Evolutionary conservation across 352 stramenopile species (phyloP), one percentile per base, ranked within the genome.

Genomic region (Blastocystis sp.): DNA sequence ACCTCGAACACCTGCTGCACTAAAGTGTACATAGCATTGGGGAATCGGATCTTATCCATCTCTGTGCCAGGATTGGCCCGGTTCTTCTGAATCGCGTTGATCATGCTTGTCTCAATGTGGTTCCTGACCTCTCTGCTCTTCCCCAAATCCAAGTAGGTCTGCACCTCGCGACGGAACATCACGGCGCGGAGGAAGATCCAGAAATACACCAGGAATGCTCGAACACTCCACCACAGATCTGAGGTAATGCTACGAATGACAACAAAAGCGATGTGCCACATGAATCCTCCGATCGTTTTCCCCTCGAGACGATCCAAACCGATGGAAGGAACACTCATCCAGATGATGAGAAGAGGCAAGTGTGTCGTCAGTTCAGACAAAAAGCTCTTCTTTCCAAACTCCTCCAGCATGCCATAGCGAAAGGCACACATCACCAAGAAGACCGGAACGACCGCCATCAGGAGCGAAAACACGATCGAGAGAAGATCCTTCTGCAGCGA

Each of bases 311-410:
- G 18, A 39, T n/a, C 8, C 47, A 66, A 26, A 41, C 23, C 20
- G 61, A 82, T 6, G 20, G 43, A 26, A 5, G 73, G 53, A 4
- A 82, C 15, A 9, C 18, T 50, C 6, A 82, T 15, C 11, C 64
- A 8, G 50, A 82, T 41, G 26, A 82, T 82, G 9, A 82, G 4
- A 2, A 82, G 73, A 3, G 73, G 73, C 15, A 82, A 54, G 56
- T 82, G 73, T 8, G 73, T 64, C 20, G 73, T 34, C 9, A 82
- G 47, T 39, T 54, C 15, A 3, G 43, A 9, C 7, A 47, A n/a
- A 5, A 63, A 11, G 9, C 8, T 39, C 4, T 4, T 34, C 23
- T 29, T 15, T n/a, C 56, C 23, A 3, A 37, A 53, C 3, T 64
- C 18, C 18, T 68, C 45, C 4, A 82, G 56, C 29, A 64, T 45